phyloP scores from a whole-genome alignment of 192 early-diverging fungal species.

The Podila clonocystis region DNA sequence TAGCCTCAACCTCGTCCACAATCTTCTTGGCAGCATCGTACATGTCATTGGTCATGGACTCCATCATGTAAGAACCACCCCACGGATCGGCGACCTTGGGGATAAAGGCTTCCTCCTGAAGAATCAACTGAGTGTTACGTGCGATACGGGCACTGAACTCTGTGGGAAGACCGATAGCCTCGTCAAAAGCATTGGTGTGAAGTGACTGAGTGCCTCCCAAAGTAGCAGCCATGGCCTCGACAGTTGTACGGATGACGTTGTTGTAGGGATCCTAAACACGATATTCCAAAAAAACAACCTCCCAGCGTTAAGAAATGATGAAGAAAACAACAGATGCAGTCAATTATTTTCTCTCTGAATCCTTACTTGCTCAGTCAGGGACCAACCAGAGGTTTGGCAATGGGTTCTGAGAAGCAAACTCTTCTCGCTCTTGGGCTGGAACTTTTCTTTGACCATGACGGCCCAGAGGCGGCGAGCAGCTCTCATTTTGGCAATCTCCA shows the following conservation, averaged over 20 bases:
- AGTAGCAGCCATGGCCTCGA: slow-evolving; percentile 94
- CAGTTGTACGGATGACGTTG: slow-evolving; percentile 88
- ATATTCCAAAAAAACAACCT: too few relatives aligned
- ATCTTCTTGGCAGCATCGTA: slow-evolving; percentile 74
- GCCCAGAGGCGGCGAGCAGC: slow-evolving; percentile 91
- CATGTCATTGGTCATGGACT: slow-evolving; percentile 85
- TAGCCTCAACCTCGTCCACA: slow-evolving; percentile 81
- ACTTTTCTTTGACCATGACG: slow-evolving; percentile 81
- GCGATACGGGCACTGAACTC: slow-evolving; percentile 88
- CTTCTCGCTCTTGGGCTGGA: slow-evolving; percentile 82
- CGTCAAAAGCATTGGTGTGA: slow-evolving; percentile 92
- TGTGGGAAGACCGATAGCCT: slow-evolving; percentile 89
- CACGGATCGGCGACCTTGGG: slow-evolving; percentile 92
- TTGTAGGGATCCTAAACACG: slow-evolving; percentile 80
- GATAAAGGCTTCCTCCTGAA: slow-evolving; percentile 89
- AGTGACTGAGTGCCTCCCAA: slow-evolving; percentile 93
- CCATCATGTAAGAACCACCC: slow-evolving; percentile 96
- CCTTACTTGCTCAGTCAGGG: slow-evolving; percentile 82
- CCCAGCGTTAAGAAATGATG: not conserved
- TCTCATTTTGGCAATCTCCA: slow-evolving; percentile 94
- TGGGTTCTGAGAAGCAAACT: slow-evolving; percentile 87
- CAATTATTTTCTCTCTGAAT: too few relatives aligned
- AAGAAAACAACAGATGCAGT: not conserved
- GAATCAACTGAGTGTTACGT: slow-evolving; percentile 89
- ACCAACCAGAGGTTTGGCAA: slow-evolving; percentile 94